A percentile compares a stretch with the other conserved stretches of the same genome.
Conservation (phyloP, 148 eudicot species). For the Nyssa sinensis region DNA sequence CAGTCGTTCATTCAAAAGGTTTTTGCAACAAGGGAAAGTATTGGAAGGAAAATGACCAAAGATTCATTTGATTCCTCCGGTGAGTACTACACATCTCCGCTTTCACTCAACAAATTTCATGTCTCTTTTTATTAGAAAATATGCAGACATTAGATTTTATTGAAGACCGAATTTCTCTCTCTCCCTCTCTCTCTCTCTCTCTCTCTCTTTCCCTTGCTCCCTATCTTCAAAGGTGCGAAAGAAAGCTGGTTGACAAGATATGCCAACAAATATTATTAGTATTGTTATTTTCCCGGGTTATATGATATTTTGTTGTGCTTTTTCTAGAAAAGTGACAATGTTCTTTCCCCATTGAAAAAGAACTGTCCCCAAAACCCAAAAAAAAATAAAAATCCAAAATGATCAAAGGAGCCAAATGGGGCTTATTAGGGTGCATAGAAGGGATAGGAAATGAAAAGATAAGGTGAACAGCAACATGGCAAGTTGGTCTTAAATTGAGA, state of each 20-base stretch:
- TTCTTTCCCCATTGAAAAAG: neutral
- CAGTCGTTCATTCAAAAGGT: constrained; percentile 53
- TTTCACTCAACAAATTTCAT: too few species aligned
- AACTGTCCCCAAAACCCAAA: neutral
- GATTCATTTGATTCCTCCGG: constrained; percentile 35
- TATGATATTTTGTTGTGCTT: constrained; percentile 14
- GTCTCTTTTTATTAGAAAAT: neutral
- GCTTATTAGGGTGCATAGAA: too few species aligned
- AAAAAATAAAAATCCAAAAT: neutral
- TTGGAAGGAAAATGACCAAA: constrained; percentile 27
- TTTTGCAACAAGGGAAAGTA: constrained; percentile 39
- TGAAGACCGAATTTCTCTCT: neutral
- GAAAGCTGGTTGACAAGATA: neutral
- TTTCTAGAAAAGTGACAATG: constrained; percentile 10
- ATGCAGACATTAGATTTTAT: neutral
- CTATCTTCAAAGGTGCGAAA: neutral
- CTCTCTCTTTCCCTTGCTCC: neutral
- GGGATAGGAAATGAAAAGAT: neutral
- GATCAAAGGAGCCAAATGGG: neutral
- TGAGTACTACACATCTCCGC: constrained; percentile 17
- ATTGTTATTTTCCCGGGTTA: neutral
- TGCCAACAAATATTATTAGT: neutral
- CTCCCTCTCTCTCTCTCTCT: neutral
- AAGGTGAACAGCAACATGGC: neutral
- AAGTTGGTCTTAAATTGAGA: constrained; percentile 13